Evolutionary conservation across 1,139 yeast species (phyloP).

Genomic region (Eremothecium sinecaudum): DNA sequence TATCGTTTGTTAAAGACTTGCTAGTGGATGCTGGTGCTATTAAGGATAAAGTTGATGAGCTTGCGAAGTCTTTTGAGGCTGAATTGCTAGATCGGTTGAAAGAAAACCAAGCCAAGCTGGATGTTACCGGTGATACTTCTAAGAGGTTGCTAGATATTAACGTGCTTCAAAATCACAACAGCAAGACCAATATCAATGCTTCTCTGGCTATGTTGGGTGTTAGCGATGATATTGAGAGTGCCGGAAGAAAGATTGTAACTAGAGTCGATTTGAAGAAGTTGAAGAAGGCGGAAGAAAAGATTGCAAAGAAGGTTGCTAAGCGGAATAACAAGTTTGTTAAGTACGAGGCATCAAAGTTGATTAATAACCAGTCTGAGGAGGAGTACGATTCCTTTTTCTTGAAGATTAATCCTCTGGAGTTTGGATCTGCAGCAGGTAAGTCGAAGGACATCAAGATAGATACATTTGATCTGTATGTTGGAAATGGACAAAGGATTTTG

Average conservation of each 20-base stretch:
- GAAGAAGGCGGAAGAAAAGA: slow-evolving; percentile 90
- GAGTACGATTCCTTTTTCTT: slow-evolving; percentile 92
- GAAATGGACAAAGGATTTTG: slow-evolving; percentile 87
- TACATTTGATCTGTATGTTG: slow-evolving; percentile 86
- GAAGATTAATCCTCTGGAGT: slow-evolving; percentile 88
- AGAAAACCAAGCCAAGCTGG: slow-evolving; percentile 63
- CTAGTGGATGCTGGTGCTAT: slow-evolving; percentile 75
- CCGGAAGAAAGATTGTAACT: slow-evolving; percentile 86
- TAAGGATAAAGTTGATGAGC: slow-evolving; percentile 41
- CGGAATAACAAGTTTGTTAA: slow-evolving; percentile 75
- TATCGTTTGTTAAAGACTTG: slow-evolving; percentile 53
- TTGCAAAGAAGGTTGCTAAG: slow-evolving; percentile 91
- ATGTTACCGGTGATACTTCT: slow-evolving; percentile 67
- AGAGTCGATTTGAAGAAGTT: slow-evolving; percentile 93
- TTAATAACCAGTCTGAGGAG: slow-evolving; percentile 50
- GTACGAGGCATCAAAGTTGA: slow-evolving; percentile 86
- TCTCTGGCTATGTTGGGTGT: slow-evolving; percentile 67
- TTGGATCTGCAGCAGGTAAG: slow-evolving; percentile 85
- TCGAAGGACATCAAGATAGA: slow-evolving; percentile 92
- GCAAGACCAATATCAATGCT: slow-evolving; percentile 58
- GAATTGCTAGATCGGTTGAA: slow-evolving; percentile 48
- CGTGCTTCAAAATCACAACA: slow-evolving; percentile 50
- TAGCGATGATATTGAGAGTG: slow-evolving; percentile 74
- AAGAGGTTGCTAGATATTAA: slow-evolving; percentile 69
- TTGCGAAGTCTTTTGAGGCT: slow-evolving; percentile 39